phyloP scores from a whole-genome alignment of 768 basidiomycete species.

The Termitomyces sp. region DNA sequence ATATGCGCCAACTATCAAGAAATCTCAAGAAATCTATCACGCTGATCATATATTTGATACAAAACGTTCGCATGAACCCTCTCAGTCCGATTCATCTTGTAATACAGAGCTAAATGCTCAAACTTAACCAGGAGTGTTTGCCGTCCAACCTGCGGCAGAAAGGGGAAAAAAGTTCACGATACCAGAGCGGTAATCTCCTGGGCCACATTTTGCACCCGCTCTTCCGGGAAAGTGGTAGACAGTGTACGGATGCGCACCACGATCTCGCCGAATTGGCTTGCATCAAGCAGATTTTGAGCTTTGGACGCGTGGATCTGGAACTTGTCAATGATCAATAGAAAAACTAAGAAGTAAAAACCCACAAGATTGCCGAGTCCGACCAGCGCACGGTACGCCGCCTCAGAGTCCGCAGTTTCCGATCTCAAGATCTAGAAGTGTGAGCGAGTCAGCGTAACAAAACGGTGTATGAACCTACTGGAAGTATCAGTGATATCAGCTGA shows the following conservation, averaged over 20 bases:
- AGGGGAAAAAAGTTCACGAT: conserved; percentile 19
- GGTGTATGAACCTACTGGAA: conserved; percentile 34
- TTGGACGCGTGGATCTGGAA: conserved; percentile 48
- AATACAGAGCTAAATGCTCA: conserved; percentile 3
- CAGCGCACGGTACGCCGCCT: conserved; percentile 65
- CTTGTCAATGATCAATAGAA: conserved; percentile 4
- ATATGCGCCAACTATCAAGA: background rate
- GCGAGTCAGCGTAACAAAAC: background rate
- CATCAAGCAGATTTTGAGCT: conserved; percentile 31
- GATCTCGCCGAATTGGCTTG: conserved; percentile 37
- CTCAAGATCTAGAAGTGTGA: conserved; percentile 38
- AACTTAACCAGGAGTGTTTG: background rate
- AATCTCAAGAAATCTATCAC: background rate
- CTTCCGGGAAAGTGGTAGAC: conserved; percentile 50
- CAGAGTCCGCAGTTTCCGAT: conserved; percentile 54
- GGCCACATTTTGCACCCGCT: conserved; percentile 49
- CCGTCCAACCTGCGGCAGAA: background rate
- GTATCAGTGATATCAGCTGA: conserved; percentile 40
- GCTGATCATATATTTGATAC: background rate
- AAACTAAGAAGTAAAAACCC: conserved; percentile 17
- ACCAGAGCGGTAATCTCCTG: conserved; percentile 45
- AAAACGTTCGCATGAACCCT: background rate
- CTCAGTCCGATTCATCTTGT: background rate
- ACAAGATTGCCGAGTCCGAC: conserved; percentile 77
- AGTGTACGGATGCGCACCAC: conserved; percentile 34